Percentiles rank a stretch among this genome's conserved stretches.
Evolutionary conservation across 495 filamentous ascomycete genomes (phyloP).

Genomic region (Neurospora sp.): DNA sequence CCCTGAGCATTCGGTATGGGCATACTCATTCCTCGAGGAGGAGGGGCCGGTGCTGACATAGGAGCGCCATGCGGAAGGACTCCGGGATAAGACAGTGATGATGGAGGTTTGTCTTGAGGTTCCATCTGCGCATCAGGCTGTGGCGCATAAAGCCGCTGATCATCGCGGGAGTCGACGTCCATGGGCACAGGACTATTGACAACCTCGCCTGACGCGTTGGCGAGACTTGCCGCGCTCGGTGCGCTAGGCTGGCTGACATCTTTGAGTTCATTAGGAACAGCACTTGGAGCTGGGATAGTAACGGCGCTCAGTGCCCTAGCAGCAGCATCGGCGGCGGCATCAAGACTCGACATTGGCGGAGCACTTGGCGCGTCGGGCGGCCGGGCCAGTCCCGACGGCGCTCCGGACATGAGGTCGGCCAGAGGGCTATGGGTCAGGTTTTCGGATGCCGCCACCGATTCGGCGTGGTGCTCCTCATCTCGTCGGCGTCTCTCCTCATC

Average conservation of each 20-base stretch:
- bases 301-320: constrained; percentile 22
- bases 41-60: constrained; percentile 36
- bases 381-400: constrained; percentile 41
- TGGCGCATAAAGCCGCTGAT: constrained; percentile 22
- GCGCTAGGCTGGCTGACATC: constrained; percentile 33
- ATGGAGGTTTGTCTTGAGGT: constrained; percentile 27
- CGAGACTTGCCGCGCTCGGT: constrained; percentile 26
- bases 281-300: constrained; percentile 23
- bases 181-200: constrained; percentile 33
- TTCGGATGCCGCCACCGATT: constrained; percentile 32
- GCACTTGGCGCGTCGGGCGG: constrained; percentile 32
- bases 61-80: constrained; percentile 22
- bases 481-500: constrained; percentile 43
- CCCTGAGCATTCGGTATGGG: constrained; percentile 57
- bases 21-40: constrained; percentile 62
- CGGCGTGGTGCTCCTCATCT: constrained; percentile 34
- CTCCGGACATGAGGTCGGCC: constrained; percentile 44
- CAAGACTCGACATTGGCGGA: constrained; percentile 17
- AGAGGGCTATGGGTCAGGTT: constrained; percentile 45
- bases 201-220: constrained; percentile 23
- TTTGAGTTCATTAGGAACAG: constrained; percentile 20
- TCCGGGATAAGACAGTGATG: constrained; percentile 36
- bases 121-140: constrained; percentile 39
- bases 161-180: constrained; percentile 31
- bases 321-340: constrained; percentile 28